Conservation (phyloP, 2,329 filamentous ascomycete species). For the Rachicladosporium sp. region DNA sequence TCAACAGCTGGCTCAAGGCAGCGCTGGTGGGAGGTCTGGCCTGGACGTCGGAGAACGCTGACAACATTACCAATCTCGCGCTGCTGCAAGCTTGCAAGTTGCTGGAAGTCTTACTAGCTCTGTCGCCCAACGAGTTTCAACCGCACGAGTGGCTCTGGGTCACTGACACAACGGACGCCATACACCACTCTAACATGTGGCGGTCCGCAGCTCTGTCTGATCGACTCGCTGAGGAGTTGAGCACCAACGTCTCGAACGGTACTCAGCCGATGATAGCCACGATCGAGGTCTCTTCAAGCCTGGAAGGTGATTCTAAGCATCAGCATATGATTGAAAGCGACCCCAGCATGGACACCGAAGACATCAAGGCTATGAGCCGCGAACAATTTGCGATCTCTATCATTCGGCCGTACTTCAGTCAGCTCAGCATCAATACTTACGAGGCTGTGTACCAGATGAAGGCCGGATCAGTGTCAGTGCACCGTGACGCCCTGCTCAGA, state of each 20-base stretch:
- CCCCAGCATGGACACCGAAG: slow-evolving; percentile 35
- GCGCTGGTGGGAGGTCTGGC: slow-evolving; percentile 58
- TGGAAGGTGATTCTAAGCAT: too few relatives aligned
- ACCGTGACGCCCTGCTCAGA: slow-evolving; percentile 25
- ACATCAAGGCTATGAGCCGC: slow-evolving; percentile 41
- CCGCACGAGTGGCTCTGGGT: slow-evolving; percentile 97
- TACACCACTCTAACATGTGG: slow-evolving; percentile 64
- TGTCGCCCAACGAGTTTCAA: slow-evolving; percentile 91
- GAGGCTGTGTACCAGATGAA: slow-evolving; percentile 86
- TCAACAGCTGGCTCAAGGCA: slow-evolving; percentile 74
- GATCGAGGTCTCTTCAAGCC: too few relatives aligned
- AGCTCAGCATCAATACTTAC: slow-evolving; percentile 85
- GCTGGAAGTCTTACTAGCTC: slow-evolving; percentile 72
- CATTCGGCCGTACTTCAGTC: slow-evolving; percentile 76
- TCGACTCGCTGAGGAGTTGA: slow-evolving; percentile 56
- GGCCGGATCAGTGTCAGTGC: slow-evolving; percentile 51
- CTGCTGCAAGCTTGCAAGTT: slow-evolving; percentile 89
- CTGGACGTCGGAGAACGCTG: neutral
- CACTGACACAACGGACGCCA: slow-evolving; percentile 90
- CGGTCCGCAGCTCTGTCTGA: slow-evolving; percentile 68
- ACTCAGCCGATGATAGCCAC: too few relatives aligned
- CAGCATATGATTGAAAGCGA: neutral
- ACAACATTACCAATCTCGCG: slow-evolving; percentile 59
- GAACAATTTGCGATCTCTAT: slow-evolving; percentile 61
- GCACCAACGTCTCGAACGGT: neutral